Evolutionary conservation across 2,329 filamentous ascomycete genomes (phyloP), one percentile per base, ranked within the genome.

Genomic region (Leptographium wingfieldii): DNA sequence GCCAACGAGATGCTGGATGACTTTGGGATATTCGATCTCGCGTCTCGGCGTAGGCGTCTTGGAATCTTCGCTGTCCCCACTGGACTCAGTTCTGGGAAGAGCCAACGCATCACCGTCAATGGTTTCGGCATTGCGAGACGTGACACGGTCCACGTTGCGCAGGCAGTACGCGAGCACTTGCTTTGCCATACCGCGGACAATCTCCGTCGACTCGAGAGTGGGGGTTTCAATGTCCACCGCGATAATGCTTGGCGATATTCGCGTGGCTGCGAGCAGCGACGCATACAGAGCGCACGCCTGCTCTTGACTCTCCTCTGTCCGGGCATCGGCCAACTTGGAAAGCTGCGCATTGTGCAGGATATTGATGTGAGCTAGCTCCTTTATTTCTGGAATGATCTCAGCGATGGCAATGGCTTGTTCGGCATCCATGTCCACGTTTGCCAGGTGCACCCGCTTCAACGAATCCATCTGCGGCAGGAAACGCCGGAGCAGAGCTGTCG

Each of bases 101-200:
- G 60, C 59, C 58, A 65, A 71, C 58, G 73, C 74, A 2, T 76
- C 72, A 29, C 74, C 67, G 29, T 74, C 74, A 59, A 74, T 70
- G n/a, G 74, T 70, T 58, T 77, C 72, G 40, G 75, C 71, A 55
- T 77, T 70, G 63, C 74, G 74, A 61, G 90, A 83, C 12, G 89
- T 85, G 19, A 87, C 81, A 11, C 81, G 82, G 70, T 96, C 90
- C 77, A 99, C 86, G 67, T 99, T 99, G 60, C 88, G 84, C 63
- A 99, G 79, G 63, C 89, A 96, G 71, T 96, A 96, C 0, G 90
- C 92, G 52, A 96, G 86, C n/a, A 96, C 88, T 71, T 96, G 92
- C 68, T 92, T 95, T 0, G 91, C 92, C 66, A 96, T 79, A 3
- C 91, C 92, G 72, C 91, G 95, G 67, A 96, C 88, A 29, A 96